Conservation (phyloP, 2,329 filamentous ascomycete species). For the Arachnomyces sp. region DNA sequence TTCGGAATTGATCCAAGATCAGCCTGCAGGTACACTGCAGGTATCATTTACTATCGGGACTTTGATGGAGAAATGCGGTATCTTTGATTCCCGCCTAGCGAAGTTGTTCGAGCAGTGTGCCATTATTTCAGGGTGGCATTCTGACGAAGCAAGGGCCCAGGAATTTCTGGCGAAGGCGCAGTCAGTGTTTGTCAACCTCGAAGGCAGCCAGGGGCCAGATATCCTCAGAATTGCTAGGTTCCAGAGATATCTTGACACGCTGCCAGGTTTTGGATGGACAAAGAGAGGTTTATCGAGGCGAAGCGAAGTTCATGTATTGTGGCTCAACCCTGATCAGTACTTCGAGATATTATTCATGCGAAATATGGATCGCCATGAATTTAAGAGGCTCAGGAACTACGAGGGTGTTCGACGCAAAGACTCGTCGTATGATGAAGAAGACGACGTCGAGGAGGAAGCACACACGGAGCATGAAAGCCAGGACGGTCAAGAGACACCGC, state of each 20-base stretch:
- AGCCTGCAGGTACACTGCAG: constrained; percentile 13
- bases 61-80: background rate
- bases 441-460: too few species aligned
- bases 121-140: constrained; percentile 17
- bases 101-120: constrained; percentile 16
- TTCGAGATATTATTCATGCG: constrained; percentile 16
- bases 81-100: constrained; percentile 13
- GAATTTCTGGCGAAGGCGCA: constrained; percentile 15
- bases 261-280: constrained; percentile 13
- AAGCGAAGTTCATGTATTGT: constrained; percentile 3
- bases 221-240: constrained; percentile 7
- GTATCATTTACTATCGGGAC: constrained; percentile 8
- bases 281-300: constrained; percentile 10
- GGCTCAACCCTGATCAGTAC: background rate
- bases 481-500: too few species aligned
- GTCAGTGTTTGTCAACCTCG: constrained; percentile 5
- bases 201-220: constrained; percentile 9
- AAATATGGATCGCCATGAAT: background rate
- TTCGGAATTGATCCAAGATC: constrained; percentile 2
- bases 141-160: constrained; percentile 16
- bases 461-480: too few species aligned
- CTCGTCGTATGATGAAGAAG: too few species aligned
- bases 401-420: too few species aligned
- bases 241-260: constrained; percentile 4
- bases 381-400: too few species aligned